Base-by-base conservation (phyloP, 2,329 filamentous ascomycete species). In the Achaetomium macrosporum region DNA sequence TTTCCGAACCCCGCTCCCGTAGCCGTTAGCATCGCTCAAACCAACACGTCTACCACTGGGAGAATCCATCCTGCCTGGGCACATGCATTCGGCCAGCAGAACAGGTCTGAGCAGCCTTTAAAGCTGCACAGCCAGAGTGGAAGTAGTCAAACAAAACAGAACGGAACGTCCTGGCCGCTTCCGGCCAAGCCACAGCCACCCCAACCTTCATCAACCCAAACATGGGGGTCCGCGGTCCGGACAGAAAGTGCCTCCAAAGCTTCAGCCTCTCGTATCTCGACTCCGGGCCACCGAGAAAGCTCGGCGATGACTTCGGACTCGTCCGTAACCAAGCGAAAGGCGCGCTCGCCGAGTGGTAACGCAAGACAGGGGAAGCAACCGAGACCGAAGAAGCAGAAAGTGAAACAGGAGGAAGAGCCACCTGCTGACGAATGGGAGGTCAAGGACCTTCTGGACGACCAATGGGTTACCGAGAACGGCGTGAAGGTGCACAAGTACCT, bases 401-500 rank as follows among this genome's bases (percentile, higher is more conserved):
- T 30, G 19, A 33, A 51, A 43, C 55, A 53, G 31, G 37, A 59
- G 43, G 51, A 58, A 29, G 40, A 61, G 47, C 47, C 57, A 30
- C 36, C 57, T 42, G 48, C 62, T 7, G 53, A 58, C 4, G 61
- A 58, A 2, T 62, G 70, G 41, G 55, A 64, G 17, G 61, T 61
- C 11, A 54, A 58, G 49, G 59, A 60, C 35, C 59, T 55, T 30
- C 58, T 60, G 16, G 58, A 64, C n/a, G 67, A 74, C 52, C 65
- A 66, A 15, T 47, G 71, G 5, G 64, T 69, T 39, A 64, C 73
- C 4, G 66, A 71, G 1, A 65, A 70, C 12, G 69, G 69, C 5
- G 62, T 59, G 2, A 65, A 65, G 9, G 66, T 73, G 1, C 73
- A 74, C 3, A 72, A 71, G 53, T 83, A 78, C 63, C 68, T 73